Base-by-base conservation (phyloP, 106 monocot species). In the Dendrobium huoshanense region DNA sequence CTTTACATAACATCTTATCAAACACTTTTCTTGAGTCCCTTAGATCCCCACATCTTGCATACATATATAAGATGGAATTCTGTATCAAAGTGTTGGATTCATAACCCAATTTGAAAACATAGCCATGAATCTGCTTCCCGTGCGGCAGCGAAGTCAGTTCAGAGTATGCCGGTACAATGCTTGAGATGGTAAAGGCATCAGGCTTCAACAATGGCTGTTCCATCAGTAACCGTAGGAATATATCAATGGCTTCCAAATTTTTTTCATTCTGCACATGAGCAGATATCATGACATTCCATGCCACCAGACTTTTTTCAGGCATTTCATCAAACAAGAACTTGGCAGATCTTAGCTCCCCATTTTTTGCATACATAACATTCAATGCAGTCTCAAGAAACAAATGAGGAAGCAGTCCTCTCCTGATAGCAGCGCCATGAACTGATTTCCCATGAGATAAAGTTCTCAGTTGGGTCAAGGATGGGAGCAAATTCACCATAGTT, bases 281-380 rank as follows among this genome's bases (percentile, higher is more conserved):
- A 2, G 84, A 77, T 47, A 92, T 92, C 95, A 92, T 90, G 17
- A 85, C 73, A 41, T 95, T 95, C 90, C 92, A 95, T 67, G 95
- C 77, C 25, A 95, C 90, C 79, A 88, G 72, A 79, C 84, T 92
- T 56, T 72, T 95, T 59, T 85, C 84, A 29, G n/a, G 10, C 88
- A 95, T 90, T 77, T 13, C 24, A 37, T 81, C 41, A 43, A 95
- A 95, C 48, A 91, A 33, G 44, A 70, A 73, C 73, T 90, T 85
- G 24, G 92, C 88, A 59, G 77, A 80, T 79, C 29, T 87, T 72
- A 92, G 18, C 31, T 90, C 73, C 29, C 88, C 86, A 17, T 85
- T 88, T 82, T 92, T 94, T 10, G 83, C 87, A 81, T 97, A 94
- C 89, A 85, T 84, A 67, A 86, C 88, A 24, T 81, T 47, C 68